A percentile compares a stretch with the other conserved stretches of the same genome.
Evolutionary conservation across 441 rosid genomes (phyloP).

Genomic region (Corymbia citriodora): DNA sequence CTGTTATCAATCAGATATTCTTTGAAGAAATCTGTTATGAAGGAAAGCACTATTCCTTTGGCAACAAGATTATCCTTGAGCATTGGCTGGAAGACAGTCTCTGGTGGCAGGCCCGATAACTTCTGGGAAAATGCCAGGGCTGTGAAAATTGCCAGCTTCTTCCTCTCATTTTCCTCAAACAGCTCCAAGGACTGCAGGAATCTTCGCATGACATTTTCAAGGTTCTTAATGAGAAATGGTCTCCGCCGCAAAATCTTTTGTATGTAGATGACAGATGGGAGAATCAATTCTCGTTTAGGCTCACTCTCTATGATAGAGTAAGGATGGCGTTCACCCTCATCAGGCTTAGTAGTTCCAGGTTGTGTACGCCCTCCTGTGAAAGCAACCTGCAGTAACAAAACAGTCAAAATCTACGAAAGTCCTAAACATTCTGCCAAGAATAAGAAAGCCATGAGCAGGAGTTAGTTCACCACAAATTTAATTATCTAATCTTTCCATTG

Average conservation of each 20-base stretch:
- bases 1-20: slow-evolving; percentile 92
- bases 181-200: slow-evolving; percentile 96
- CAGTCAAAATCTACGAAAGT: neutral
- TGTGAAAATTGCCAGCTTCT: slow-evolving; percentile 94
- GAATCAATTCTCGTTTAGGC: slow-evolving; percentile 71
- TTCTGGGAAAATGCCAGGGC: slow-evolving; percentile 99
- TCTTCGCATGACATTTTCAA: slow-evolving; percentile 91
- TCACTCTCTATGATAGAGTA: slow-evolving; percentile 88
- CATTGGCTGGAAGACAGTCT: slow-evolving; percentile 94
- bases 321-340: slow-evolving; percentile 95
- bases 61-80: slow-evolving; percentile 97
- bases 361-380: slow-evolving; percentile 99
- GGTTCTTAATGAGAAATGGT: slow-evolving; percentile 95
- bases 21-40: slow-evolving; percentile 92
- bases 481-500: neutral
- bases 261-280: slow-evolving; percentile 83
- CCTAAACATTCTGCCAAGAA: neutral
- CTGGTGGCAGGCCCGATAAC: slow-evolving; percentile 94
- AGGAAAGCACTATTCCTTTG: slow-evolving; percentile 96
- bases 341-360: slow-evolving; percentile 95
- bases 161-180: slow-evolving; percentile 95
- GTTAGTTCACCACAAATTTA: neutral
- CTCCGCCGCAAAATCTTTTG: slow-evolving; percentile 86
- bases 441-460: neutral
- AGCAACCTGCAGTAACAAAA: slow-evolving; percentile 50